phyloP scores from a whole-genome alignment of 129 eudicot genomes.

The Flaveria robusta region DNA sequence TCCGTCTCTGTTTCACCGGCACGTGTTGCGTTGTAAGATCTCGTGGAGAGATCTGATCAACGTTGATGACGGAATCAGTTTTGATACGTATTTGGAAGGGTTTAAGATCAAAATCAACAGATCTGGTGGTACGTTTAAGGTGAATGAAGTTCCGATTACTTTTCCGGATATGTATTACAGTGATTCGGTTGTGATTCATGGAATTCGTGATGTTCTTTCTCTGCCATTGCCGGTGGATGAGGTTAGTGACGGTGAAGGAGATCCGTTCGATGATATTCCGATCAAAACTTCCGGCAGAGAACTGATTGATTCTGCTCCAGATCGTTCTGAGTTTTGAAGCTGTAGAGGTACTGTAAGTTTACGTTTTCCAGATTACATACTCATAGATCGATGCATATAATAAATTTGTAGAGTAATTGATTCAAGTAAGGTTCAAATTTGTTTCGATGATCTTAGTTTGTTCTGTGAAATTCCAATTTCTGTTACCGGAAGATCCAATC shows the following conservation, averaged over 20 bases:
- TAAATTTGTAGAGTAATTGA: background rate
- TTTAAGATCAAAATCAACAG: slow-evolving; percentile 40
- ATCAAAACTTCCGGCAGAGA: slow-evolving; percentile 15
- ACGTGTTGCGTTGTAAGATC: slow-evolving; percentile 63
- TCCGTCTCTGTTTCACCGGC: slow-evolving; percentile 54
- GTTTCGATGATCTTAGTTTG: background rate
- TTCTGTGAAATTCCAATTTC: slow-evolving; percentile 7
- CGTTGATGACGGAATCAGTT: slow-evolving; percentile 40
- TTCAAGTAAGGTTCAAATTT: slow-evolving; percentile 10
- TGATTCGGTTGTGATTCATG: slow-evolving; percentile 67
- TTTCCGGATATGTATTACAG: slow-evolving; percentile 35
- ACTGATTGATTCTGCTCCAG: slow-evolving; percentile 25
- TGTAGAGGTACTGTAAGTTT: background rate
- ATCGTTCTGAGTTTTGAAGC: slow-evolving; percentile 41
- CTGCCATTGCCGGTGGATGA: slow-evolving; percentile 25
- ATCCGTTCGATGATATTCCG: slow-evolving; percentile 30
- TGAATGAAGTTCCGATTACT: slow-evolving; percentile 61
- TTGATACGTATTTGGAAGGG: slow-evolving; percentile 55
- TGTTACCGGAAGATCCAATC: background rate
- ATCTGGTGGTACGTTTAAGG: slow-evolving; percentile 41
- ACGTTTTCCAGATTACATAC: background rate
- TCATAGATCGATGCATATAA: background rate
- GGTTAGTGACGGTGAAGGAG: slow-evolving; percentile 27
- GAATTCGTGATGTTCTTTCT: slow-evolving; percentile 35
- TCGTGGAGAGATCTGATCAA: slow-evolving; percentile 49